Base-by-base conservation (phyloP, 345 rosid genomes). In the Populus simonii region DNA sequence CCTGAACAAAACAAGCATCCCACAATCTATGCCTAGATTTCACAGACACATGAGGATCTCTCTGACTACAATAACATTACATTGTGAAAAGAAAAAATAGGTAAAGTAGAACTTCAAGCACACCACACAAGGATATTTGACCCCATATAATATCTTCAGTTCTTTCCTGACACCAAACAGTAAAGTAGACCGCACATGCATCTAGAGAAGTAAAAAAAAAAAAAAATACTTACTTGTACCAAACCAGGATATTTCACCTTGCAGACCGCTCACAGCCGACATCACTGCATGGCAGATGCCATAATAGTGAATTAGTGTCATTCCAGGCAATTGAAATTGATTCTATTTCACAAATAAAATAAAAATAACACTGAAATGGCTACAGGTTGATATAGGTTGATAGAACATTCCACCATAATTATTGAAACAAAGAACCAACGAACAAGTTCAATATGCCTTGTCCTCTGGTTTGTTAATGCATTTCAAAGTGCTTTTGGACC, bases 211-310 rank as follows among this genome's bases (percentile, higher is more conserved):
- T 29, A 22, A 0, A 39, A 67, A 63, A 68, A 78, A 79, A 22
- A 23, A 75, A 74, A 75, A 82, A 69, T 80, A 86, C 94, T 59
- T 82, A 93, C 98, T 75, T 87, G 93, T 88, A 79, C 88, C 91
- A 89, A 93, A 89, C 78, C 94, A 91, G 59, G 82, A 25, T 77
- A 93, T 79, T 91, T 91, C 74, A 66, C 91, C 96, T 82, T 89
- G 97, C 43, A 96, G 88, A 81, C 99, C 98, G 82, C 99, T 95
- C 81, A 92, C 91, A 77, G 99, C 99, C 72, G 98, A 95, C 97
- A 95, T 93, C 84, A 95, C 97, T 95, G 88, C 91, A 88, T 75
- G 31, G 7, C 57, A 83, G 80, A 45, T 51, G 18, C 63, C 62
- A 78, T 49, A 41, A 61, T 55, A 68, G 45, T 53, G 59, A 2